phyloP scores from a whole-genome alignment of 73 alveolate species.

The Paramecium octaurelia region DNA sequence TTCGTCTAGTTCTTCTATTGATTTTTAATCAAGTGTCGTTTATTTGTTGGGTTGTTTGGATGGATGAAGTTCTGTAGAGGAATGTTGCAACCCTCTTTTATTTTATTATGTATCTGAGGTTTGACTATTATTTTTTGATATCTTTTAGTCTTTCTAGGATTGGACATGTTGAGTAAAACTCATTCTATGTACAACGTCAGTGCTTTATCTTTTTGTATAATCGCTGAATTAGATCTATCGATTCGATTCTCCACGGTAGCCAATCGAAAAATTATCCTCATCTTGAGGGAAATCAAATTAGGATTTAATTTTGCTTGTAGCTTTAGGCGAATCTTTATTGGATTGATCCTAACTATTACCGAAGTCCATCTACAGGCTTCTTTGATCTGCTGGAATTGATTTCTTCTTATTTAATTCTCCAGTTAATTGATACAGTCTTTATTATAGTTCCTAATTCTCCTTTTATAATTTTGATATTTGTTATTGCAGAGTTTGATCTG shows the following conservation, averaged over 20 bases:
- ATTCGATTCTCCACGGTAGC: neutral
- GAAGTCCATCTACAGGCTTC: neutral
- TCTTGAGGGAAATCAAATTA: neutral
- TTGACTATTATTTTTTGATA: neutral
- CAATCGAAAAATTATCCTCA: neutral
- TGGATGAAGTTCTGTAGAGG: neutral
- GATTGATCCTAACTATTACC: conserved; percentile 4
- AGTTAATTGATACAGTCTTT: neutral
- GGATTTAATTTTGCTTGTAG: neutral
- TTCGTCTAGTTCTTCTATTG: neutral
- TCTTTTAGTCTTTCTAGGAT: neutral
- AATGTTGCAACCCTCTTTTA: neutral
- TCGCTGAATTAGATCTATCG: neutral
- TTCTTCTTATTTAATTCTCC: neutral
- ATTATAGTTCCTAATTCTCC: neutral
- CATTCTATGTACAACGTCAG: neutral
- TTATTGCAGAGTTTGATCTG: neutral
- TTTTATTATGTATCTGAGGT: neutral
- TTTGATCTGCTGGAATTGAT: neutral
- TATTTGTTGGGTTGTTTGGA: neutral
- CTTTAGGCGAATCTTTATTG: neutral
- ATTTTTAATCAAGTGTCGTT: neutral
- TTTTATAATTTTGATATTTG: neutral
- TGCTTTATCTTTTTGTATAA: neutral
- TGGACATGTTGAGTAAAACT: neutral